phyloP scores from a whole-genome alignment of 495 filamentous ascomycete genomes.

The Penicillium parvum region DNA sequence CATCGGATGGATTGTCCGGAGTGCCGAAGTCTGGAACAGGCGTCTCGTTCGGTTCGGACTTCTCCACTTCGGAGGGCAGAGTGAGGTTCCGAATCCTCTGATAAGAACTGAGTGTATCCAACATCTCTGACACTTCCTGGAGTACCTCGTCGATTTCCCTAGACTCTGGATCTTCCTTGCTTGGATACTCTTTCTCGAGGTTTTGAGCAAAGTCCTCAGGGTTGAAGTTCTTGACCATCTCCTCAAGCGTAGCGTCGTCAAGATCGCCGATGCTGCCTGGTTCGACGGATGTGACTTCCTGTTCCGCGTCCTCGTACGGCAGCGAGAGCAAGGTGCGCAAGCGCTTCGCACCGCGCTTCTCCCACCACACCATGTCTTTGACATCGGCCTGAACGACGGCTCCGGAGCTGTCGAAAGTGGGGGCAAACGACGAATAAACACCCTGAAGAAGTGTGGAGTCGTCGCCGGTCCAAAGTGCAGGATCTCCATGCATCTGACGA shows the following conservation, averaged over 20 bases:
- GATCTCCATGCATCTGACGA: constrained; percentile 24
- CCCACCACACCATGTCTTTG: constrained; percentile 84
- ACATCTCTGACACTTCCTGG: constrained; percentile 71
- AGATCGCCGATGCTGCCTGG: constrained; percentile 42
- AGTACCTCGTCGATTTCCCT: constrained; percentile 71
- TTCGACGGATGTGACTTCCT: constrained; percentile 35
- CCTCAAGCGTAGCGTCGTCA: constrained; percentile 46
- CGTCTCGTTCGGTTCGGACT: constrained; percentile 38
- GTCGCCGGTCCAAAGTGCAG: constrained; percentile 32
- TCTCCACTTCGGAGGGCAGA: constrained; percentile 35
- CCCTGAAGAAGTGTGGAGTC: constrained; percentile 64
- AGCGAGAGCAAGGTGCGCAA: constrained; percentile 50
- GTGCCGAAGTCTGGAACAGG: constrained; percentile 32
- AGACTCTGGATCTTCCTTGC: constrained; percentile 41
- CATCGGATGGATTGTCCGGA: constrained; percentile 50
- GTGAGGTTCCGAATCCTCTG: constrained; percentile 75
- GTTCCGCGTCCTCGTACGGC: constrained; percentile 27
- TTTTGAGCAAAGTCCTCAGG: constrained; percentile 34
- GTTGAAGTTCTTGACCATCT: constrained; percentile 47
- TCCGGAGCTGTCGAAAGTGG: constrained; percentile 71
- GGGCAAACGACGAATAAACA: constrained; percentile 85
- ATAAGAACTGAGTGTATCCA: constrained; percentile 81
- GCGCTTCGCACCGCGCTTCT: constrained; percentile 60
- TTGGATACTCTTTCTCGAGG: constrained; percentile 37
- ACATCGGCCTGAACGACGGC: constrained; percentile 67